phyloP scores from a whole-genome alignment of 768 basidiomycete species.

The Coprinopsis strossmayeri region DNA sequence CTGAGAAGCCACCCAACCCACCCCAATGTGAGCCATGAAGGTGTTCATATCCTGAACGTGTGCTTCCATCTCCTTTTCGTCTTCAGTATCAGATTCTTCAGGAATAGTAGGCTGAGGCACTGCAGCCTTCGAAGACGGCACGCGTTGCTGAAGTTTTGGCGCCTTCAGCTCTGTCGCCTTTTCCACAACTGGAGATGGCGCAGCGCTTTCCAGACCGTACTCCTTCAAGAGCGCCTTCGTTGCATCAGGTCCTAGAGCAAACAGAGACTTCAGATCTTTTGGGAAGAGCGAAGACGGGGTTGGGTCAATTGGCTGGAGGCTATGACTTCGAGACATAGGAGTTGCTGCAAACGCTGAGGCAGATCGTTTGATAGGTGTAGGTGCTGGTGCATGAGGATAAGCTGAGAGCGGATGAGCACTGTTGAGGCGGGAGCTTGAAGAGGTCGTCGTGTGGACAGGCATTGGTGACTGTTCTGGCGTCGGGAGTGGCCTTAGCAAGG shows the following conservation, averaged over 20 bases:
- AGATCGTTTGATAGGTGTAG: constrained; percentile 21
- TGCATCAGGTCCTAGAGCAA: constrained; percentile 34
- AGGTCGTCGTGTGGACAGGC: constrained; percentile 17
- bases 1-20: no score
- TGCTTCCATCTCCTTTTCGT: constrained; percentile 15
- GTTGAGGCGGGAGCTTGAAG: constrained; percentile 11
- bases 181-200: constrained; percentile 21
- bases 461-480: constrained; percentile 41
- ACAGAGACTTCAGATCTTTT: constrained; percentile 36
- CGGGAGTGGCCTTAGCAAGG: constrained; percentile 44
- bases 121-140: constrained; percentile 1
- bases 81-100: constrained; percentile 12
- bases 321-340: constrained; percentile 7
- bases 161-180: constrained; percentile 13
- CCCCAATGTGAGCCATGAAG: constrained; percentile 44
- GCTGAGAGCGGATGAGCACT: constrained; percentile 23
- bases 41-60: constrained; percentile 33
- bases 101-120: neutral
- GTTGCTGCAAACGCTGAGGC: constrained; percentile 8
- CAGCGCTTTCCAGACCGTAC: constrained; percentile 33
- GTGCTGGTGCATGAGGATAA: constrained; percentile 22
- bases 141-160: constrained; percentile 1
- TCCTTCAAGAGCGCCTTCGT: constrained; percentile 35
- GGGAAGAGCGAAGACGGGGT: constrained; percentile 18
- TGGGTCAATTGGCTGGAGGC: constrained; percentile 9